Evolutionary conservation across 768 basidiomycete genomes (phyloP), one percentile per base, ranked within the genome.

Genomic region (Pisolithus orientalis): DNA sequence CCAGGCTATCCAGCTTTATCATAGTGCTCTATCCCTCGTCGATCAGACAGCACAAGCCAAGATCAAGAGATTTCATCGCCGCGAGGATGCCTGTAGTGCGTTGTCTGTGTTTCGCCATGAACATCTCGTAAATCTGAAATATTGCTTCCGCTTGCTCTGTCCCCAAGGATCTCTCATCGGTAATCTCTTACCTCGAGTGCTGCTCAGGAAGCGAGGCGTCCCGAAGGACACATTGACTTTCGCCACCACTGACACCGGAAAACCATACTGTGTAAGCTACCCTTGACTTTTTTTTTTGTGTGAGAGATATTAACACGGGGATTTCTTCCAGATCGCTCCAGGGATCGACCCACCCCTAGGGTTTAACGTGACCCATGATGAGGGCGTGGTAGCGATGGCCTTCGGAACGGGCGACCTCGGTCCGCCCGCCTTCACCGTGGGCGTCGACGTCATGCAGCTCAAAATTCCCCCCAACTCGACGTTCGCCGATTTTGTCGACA

Each of bases 341-440:
- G 66, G 60, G 13, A 48, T 77, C 54, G 61, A 75, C 53, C 78
- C 78, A n/a, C 76, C 80, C 2, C 74, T 93, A 40, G 87, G 77
- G 0, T 93, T 80, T 72, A 94, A 93, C 64, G 74, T 93, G 49
- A 81, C 90, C 21, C 90, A 94, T 63, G 91, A 94, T 65, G 85
- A 83, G 59, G 77, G 75, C 3, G 62, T 87, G 25, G 72, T 93
- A 51, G 86, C 79, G 13, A 81, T 94, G 78, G 85, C 78, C 4
- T 76, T 71, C 57, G 72, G 68, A 25, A 65, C 61, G 8, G 75
- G 74, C 40, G 59, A 68, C 46, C 79, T 79, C 55, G 78, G 79
- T 8, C 80, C 80, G 3, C 85, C 80, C 44, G 80, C 74, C 10
- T 77, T 71, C 62, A 66, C 62, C 42, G 62, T 92, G 9, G 90